Percentiles rank a stretch among this genome's conserved stretches.
These are phyloP conservation scores for Hyphopichia wangnamkhiaoensis DNA, from an alignment of 1,139 yeast species.

Conservation along the genomic window DNA sequence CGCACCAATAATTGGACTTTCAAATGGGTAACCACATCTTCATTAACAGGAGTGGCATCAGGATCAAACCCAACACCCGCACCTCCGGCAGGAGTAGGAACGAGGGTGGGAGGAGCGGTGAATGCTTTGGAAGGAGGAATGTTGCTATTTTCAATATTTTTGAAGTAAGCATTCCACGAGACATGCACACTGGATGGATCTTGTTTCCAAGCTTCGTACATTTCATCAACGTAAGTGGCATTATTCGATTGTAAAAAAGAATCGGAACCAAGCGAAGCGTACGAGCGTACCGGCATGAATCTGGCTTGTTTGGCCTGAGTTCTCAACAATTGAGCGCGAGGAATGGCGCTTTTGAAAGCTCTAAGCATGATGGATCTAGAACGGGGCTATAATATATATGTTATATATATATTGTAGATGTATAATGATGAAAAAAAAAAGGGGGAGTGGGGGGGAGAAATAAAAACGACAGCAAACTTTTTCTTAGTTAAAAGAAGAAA, in stretches of 20 bases:
- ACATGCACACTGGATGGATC: constrained; percentile 92
- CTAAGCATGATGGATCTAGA: constrained; percentile 35
- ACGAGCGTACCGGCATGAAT: constrained; percentile 14
- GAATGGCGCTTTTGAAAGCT: constrained; percentile 43
- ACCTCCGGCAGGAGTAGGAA: constrained; percentile 75
- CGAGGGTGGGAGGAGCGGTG: constrained; percentile 86
- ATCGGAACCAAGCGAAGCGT: constrained; percentile 44
- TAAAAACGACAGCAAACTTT: background rate
- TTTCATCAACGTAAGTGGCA: constrained; percentile 93
- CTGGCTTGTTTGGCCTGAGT: constrained; percentile 10
- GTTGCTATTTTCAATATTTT: constrained; percentile 72
- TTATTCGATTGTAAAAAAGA: constrained; percentile 81
- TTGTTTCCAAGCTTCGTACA: constrained; percentile 91
- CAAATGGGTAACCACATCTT: constrained; percentile 83
- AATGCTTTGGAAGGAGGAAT: constrained; percentile 78
- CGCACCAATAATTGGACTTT: constrained; percentile 95
- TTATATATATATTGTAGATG: background rate
- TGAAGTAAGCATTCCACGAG: constrained; percentile 96
- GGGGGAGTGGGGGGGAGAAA: background rate
- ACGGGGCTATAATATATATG: background rate
- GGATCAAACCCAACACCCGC: constrained; percentile 58
- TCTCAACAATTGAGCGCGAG: constrained; percentile 32
- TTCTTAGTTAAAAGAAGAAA: background rate
- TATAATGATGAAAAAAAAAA: background rate
- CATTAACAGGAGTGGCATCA: constrained; percentile 44